Conservation (phyloP, 2,329 filamentous ascomycete species). For the Monosporascus sp. region DNA sequence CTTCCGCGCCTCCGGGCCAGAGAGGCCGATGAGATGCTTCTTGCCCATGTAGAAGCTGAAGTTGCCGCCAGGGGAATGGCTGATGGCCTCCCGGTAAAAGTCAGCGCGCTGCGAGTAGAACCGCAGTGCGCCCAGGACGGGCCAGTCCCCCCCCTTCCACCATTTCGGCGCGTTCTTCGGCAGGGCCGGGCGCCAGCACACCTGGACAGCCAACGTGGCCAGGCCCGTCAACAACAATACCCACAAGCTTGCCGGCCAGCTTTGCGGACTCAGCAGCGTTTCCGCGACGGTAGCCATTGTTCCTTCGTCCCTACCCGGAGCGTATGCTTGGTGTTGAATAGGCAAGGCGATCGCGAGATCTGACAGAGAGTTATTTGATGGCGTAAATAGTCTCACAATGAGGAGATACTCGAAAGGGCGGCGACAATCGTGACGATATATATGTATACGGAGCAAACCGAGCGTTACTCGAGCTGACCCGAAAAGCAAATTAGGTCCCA, state of each 20-base stretch:
- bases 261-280: slow-evolving; percentile 3
- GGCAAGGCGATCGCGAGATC: too few species aligned
- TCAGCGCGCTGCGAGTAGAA: slow-evolving; percentile 41
- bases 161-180: slow-evolving; percentile 21
- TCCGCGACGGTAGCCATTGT: not conserved
- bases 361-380: too few species aligned
- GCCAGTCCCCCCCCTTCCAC: slow-evolving; percentile 24
- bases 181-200: slow-evolving; percentile 18
- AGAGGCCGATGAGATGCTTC: slow-evolving; percentile 38
- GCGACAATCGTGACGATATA: too few species aligned
- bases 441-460: too few species aligned
- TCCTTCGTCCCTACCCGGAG: not conserved
- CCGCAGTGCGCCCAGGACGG: slow-evolving; percentile 34
- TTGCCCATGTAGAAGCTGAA: slow-evolving; percentile 46
- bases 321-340: too few species aligned
- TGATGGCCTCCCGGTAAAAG: slow-evolving; percentile 30
- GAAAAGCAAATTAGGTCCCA: too few species aligned
- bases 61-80: slow-evolving; percentile 33
- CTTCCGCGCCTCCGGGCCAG: slow-evolving; percentile 36
- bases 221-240: slow-evolving; percentile 14
- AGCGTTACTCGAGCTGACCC: too few species aligned
- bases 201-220: slow-evolving; percentile 9
- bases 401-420: too few species aligned
- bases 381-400: too few species aligned
- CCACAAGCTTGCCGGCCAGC: slow-evolving; percentile 17